Base-by-base conservation (phyloP, 2,329 filamentous ascomycete species). In the Colletotrichum eleusines region DNA sequence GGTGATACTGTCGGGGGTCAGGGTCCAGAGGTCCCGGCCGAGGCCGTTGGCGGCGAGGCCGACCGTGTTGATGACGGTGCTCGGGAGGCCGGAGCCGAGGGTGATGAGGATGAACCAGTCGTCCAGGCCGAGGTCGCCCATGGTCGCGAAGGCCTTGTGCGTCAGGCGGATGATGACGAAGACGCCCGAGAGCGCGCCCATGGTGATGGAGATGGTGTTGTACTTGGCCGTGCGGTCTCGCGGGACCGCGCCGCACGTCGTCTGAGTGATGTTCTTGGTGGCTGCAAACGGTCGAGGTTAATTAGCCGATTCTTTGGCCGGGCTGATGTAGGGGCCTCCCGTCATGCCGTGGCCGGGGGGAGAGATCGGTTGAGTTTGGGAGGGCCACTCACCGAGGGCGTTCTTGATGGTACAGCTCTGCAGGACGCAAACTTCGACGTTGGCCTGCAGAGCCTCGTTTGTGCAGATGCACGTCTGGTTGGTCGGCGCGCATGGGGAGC, bases 1-100 rank as follows among this genome's bases (percentile, higher is more conserved):
- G 35, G 81, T 84, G 55, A 89, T 81, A 20, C 80, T 73, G 0
- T 79, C 75, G 0, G 79, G 76, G 0, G 78, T 70, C 5, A 88
- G 71, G 0, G 84, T 86, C 86, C 86, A 88, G 20, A 87, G 79
- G 58, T 89, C 86, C 23, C 75, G 80, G 8, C 86, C 85, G 9
- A 88, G 76, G 1, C 86, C 87, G 61, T 84, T 79, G 38, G 78
- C 74, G 0, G 74, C 75, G 3, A 78, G 73, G 11, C 79, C 78
- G n/a, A 78, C 66, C 0, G 78, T 74, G 68, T 78, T 76, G 61
- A 83, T 75, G 2, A 80, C 72, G 0, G 77, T 76, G 26, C 73
- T 77, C 0, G 80, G 78, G 0, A 81, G 72, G 2, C 77, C 78
- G 2, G 73, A 38, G 20, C 77, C 7, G 26, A 79, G 67, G 2